phyloP scores from a whole-genome alignment of 345 rosid genomes.

The Triadica sebifera region DNA sequence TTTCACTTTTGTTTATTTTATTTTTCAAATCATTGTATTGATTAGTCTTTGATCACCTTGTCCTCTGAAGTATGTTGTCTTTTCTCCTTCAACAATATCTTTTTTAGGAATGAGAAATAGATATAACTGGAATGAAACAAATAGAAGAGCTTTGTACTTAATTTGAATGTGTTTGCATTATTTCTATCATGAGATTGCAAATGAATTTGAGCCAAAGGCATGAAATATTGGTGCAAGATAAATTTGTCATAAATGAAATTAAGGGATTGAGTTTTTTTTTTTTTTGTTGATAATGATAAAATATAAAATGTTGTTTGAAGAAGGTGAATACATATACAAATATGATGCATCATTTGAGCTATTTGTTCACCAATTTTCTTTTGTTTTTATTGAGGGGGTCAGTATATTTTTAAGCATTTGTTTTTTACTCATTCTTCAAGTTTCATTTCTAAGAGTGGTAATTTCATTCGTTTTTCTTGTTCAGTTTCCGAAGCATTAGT shows the following conservation, averaged over 20 bases:
- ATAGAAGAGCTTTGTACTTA: background rate
- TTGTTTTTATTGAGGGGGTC: background rate
- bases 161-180: background rate
- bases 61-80: background rate
- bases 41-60: background rate
- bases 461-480: slow-evolving; percentile 25
- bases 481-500: slow-evolving; percentile 68
- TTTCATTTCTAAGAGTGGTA: slow-evolving; percentile 13
- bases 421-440: background rate
- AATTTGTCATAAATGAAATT: background rate
- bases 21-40: background rate
- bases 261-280: background rate
- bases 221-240: background rate
- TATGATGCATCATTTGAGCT: background rate
- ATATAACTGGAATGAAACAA: background rate
- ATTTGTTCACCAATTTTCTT: background rate
- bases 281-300: background rate
- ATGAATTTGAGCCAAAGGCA: background rate
- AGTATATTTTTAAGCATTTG: background rate
- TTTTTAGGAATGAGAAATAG: background rate
- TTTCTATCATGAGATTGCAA: background rate
- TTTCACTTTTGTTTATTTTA: background rate
- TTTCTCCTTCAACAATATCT: background rate
- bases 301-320: background rate
- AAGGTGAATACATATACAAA: background rate